Evolutionary conservation across 164 flowering plant species (phyloP).

Genomic region (Piper betle): DNA sequence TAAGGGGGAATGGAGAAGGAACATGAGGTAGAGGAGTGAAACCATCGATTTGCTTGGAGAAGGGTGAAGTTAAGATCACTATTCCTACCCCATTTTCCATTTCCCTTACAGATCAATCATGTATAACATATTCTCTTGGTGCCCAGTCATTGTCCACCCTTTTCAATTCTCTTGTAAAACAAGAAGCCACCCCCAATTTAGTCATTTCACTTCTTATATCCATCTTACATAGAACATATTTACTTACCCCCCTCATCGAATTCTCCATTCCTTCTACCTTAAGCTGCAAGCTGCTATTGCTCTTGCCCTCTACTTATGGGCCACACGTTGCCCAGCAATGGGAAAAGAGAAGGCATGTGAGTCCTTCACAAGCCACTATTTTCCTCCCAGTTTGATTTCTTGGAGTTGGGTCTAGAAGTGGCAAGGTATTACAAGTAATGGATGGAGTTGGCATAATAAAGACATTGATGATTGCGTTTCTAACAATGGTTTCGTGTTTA

Average conservation of each 20-base stretch:
- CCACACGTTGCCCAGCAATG: background rate
- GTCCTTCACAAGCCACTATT: background rate
- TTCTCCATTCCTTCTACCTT: background rate
- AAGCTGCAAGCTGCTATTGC: slow-evolving; percentile 1
- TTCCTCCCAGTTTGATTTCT: too few species aligned
- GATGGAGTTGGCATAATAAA: background rate
- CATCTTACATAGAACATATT: background rate
- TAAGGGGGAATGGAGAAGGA: slow-evolving; percentile 3
- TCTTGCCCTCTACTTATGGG: background rate
- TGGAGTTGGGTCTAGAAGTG: background rate
- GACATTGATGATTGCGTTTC: background rate
- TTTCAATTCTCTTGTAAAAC: slow-evolving; percentile 9
- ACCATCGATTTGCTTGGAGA: slow-evolving; percentile 14
- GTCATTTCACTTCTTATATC: background rate
- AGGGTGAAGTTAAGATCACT: slow-evolving; percentile 18
- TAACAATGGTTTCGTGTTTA: background rate
- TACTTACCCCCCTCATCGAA: background rate
- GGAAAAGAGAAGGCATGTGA: background rate
- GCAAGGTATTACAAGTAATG: background rate
- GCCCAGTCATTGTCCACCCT: slow-evolving; percentile 19
- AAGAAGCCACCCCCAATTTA: slow-evolving; percentile 7
- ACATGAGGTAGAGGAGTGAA: slow-evolving; percentile 5
- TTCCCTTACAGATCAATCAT: slow-evolving; percentile 15
- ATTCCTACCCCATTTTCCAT: slow-evolving; percentile 10
- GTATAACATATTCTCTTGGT: slow-evolving; percentile 19